Base-by-base conservation (phyloP, 2,329 filamentous ascomycete species). In the Cordyceps pruinosa region DNA sequence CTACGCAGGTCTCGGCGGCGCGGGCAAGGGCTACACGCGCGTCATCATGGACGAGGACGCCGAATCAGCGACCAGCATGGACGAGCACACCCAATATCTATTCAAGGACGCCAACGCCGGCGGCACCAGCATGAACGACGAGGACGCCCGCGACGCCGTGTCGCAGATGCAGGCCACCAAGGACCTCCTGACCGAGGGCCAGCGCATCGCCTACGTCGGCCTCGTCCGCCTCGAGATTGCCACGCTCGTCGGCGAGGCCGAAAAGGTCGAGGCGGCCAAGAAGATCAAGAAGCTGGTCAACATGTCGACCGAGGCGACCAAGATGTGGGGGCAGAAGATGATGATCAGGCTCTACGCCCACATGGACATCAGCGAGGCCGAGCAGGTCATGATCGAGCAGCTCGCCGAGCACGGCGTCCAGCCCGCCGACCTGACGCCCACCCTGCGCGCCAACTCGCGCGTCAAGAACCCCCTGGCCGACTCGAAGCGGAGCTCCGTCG, bases 361-460 rank as follows among this genome's bases (percentile, higher is more conserved):
- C 72, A 99, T 99, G 94, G 94, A 99, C 59, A 95, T 99, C 66
- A 91, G 86, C 66, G 78, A 87, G 23, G 86, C 83, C 15, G 94
- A 99, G 72, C 94, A 99, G 75, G 79, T 99, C 70, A 99, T 99
- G 94, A 97, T 99, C 63, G 94, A 99, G 74, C 94, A 99, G 72
- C 78, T 99, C 58, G 87, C 89, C 13, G 89, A 94, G 58, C 94
- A 99, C 72, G 94, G 93, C 5, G 91, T 99, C 7, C 79, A 90
- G 60, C 87, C 94, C 0, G 77, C 78, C 45, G 94, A 99, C 69
- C 77, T 99, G 58, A 92, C 90, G 0, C 87, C 89, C 0, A 83
- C 89, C 0, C 78, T 99, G 45, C 96, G 96, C 86, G 85, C 90
- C 61, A 99, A 97, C 71, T 84, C 94, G 13, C 83, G 91, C 52